Percentiles rank a stretch among this genome's conserved stretches.
phyloP scores from a whole-genome alignment of 257 asterid genomes.

The Marsdenia floribunda region DNA sequence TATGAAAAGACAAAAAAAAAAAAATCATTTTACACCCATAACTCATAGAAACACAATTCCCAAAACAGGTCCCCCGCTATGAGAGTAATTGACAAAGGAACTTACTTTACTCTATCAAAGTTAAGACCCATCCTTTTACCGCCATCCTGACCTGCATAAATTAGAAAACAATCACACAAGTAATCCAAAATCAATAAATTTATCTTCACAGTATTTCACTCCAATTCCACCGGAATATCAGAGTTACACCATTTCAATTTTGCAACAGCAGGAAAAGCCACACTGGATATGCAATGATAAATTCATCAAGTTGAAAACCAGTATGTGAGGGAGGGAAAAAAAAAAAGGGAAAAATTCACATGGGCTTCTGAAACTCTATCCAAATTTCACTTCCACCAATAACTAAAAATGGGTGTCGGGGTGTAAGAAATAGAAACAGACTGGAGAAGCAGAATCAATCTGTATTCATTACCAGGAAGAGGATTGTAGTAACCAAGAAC shows the following conservation, averaged over 20 bases:
- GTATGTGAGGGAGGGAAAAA: neutral
- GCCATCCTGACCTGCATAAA: constrained; percentile 81
- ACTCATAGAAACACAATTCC: neutral
- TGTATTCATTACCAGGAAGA: constrained; percentile 60
- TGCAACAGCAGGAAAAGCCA: neutral
- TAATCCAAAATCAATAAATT: neutral
- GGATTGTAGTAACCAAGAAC: constrained; percentile 91
- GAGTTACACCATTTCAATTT: neutral
- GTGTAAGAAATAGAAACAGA: neutral
- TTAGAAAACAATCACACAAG: neutral
- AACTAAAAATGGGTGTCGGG: neutral
- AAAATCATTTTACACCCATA: neutral
- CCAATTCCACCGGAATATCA: neutral
- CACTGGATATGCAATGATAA: neutral
- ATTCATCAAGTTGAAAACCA: neutral
- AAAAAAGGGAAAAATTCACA: neutral
- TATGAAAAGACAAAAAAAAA: too few species aligned
- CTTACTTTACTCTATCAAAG: constrained; percentile 83
- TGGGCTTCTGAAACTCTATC: neutral
- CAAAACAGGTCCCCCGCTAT: neutral
- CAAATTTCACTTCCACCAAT: neutral
- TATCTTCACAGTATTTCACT: neutral
- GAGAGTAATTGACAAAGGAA: constrained; percentile 10
- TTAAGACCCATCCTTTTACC: constrained; percentile 91
- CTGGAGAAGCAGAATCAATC: neutral